These are phyloP conservation scores for Pseudopyricularia javanii DNA, from an alignment of 2,329 filamentous ascomycete genomes.

Conservation along the genomic window DNA sequence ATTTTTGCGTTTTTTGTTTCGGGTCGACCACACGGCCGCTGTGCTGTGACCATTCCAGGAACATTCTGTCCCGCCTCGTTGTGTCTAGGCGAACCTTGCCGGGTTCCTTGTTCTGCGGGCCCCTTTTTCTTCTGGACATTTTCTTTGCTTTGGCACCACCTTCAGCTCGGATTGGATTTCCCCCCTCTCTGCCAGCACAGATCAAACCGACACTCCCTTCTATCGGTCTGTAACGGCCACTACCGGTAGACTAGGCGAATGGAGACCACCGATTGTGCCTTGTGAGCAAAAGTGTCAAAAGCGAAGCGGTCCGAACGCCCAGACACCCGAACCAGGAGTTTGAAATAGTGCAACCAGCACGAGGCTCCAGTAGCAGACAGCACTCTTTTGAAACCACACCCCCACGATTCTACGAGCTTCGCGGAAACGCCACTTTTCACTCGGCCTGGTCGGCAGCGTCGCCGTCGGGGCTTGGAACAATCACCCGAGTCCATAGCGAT, in stretches of 20 bases:
- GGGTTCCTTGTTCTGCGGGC: background rate
- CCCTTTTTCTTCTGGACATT: background rate
- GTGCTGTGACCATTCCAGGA: background rate
- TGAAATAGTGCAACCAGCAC: background rate
- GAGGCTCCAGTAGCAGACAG: background rate
- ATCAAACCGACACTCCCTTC: background rate
- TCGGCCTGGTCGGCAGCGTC: background rate
- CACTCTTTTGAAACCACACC: background rate
- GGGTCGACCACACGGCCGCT: background rate
- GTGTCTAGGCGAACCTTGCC: background rate
- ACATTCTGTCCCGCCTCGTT: background rate
- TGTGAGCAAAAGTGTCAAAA: background rate
- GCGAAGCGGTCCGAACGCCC: background rate
- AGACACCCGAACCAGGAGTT: background rate
- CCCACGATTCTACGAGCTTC: background rate
- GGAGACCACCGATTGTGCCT: background rate
- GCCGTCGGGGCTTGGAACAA: background rate
- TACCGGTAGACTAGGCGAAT: background rate
- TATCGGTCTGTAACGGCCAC: background rate
- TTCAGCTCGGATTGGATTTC: background rate
- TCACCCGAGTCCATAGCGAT: background rate
- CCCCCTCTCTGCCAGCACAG: background rate
- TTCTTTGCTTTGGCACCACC: background rate
- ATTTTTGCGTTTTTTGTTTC: background rate
- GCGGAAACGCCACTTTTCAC: background rate